Base-by-base conservation (phyloP, 2,329 filamentous ascomycete genomes). In the Claviceps sp. region DNA sequence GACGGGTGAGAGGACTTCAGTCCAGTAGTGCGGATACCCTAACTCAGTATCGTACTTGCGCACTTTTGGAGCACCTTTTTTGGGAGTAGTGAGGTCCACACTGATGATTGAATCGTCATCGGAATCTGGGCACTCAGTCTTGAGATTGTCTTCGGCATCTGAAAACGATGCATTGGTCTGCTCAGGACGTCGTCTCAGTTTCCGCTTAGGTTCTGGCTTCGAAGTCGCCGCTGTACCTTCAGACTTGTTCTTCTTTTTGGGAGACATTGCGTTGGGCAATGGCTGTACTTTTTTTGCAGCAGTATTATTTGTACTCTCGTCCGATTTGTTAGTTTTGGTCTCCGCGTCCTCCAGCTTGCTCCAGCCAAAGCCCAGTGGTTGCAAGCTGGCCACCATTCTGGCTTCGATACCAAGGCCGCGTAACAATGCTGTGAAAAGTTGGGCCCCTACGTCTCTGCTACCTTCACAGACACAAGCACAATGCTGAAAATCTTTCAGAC, bases 11-110 rank as follows among this genome's bases (percentile, higher is more conserved):
- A 93, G 73, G 2, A 87, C 85, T 65, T 98, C 93, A 0, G 86
- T 85, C 93, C 93, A 98, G 65, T 97, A 97, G 49, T 87, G 85
- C 1, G 93, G 90, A 57, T 84, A 93, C 2, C 83, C 79, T 30
- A 96, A 73, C 58, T 95, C 89, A 20, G 76, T 74, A 59, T 95
- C 89, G 59, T 84, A 87, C 51, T 75, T 73, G 54, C 73, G 75
- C 26, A 62, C 61, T 48, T 61, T 63, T 6, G 59, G 60, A 41
- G 65, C 67, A 57, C 43, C 51, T 30, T 69, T 76, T 49, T 65
- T 67, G 5, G 71, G 67, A 2, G 67, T 34, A 34, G 3, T 66
- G 8, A 68, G 56, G 36, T 72, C 68, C 20, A 84, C 57, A 52
- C 85, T 79, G 7, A 84, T 66, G 1, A 82, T 69, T 0, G 79